Evolutionary conservation across 805 yeast species (phyloP).

Genomic region (Martiniozyma abietophila): DNA sequence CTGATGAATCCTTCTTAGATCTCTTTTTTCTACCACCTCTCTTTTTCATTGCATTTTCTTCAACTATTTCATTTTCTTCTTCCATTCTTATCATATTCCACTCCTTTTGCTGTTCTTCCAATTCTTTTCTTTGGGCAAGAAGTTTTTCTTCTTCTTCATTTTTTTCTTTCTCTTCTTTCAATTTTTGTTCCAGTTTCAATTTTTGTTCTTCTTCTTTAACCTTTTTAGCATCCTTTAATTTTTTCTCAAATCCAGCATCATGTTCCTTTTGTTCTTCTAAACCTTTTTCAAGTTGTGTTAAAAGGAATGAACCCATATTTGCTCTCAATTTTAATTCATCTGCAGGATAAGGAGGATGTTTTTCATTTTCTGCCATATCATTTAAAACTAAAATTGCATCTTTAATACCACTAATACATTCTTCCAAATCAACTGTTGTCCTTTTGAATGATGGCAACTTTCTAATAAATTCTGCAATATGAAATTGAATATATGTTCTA

Average conservation of each 20-base stretch:
- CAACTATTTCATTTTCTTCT: constrained; percentile 27
- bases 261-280: constrained; percentile 63
- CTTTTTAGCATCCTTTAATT: constrained; percentile 66
- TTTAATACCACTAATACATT: constrained; percentile 46
- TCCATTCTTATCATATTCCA: constrained; percentile 36
- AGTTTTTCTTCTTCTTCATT: constrained; percentile 36
- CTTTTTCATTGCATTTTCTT: constrained; percentile 22
- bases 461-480: constrained; percentile 73
- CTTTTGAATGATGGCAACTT: constrained; percentile 54
- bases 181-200: constrained; percentile 31
- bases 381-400: constrained; percentile 53
- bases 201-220: constrained; percentile 47
- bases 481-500: constrained; percentile 75
- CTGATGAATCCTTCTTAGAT: constrained; percentile 7
- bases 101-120: constrained; percentile 50
- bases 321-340: constrained; percentile 80
- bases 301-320: constrained; percentile 72
- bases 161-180: constrained; percentile 35
- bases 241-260: constrained; percentile 47
- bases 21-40: constrained; percentile 23
- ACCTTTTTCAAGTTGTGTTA: constrained; percentile 60
- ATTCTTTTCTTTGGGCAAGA: constrained; percentile 36
- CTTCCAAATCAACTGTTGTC: constrained; percentile 49
- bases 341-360: constrained; percentile 66
- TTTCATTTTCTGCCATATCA: constrained; percentile 42